Conservation (phyloP, 176 grass and related monocot genomes). For the Elaeis guineensis region DNA sequence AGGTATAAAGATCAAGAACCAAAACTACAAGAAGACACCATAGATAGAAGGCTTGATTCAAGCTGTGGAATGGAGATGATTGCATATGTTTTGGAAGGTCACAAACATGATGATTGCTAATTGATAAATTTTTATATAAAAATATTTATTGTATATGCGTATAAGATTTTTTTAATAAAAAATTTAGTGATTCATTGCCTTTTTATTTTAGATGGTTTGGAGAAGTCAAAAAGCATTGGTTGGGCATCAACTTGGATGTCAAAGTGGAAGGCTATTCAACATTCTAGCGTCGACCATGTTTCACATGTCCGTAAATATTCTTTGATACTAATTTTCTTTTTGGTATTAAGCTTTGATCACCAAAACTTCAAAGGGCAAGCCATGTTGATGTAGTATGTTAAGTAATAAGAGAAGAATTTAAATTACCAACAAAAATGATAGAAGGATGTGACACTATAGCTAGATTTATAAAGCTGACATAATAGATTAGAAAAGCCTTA, state of each 20-base stretch:
- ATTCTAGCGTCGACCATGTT: conserved; percentile 89
- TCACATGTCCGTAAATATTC: conserved; percentile 53
- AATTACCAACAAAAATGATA: too few species aligned
- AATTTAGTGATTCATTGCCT: neutral
- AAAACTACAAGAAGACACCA: conserved; percentile 73
- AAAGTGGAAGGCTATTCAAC: conserved; percentile 79
- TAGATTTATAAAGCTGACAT: too few species aligned
- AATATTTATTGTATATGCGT: neutral
- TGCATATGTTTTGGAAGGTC: conserved; percentile 70
- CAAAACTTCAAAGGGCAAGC: neutral
- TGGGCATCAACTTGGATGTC: conserved; percentile 63
- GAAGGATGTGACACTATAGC: too few species aligned
- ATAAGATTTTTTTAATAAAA: too few species aligned
- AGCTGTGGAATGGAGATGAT: conserved; percentile 47
- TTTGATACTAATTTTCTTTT: neutral
- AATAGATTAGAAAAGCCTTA: too few species aligned
- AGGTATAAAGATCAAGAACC: conserved; percentile 73
- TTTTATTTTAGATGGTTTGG: conserved; percentile 55
- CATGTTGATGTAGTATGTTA: too few species aligned
- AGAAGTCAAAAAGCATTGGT: conserved; percentile 43
- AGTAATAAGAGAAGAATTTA: too few species aligned
- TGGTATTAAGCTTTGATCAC: neutral
- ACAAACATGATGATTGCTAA: conserved; percentile 68
- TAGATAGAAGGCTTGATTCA: conserved; percentile 50
- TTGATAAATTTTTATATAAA: conserved; percentile 20